A percentile compares a stretch with the other conserved stretches of the same genome.
These are phyloP conservation scores for Pseudocercospora fuligena DNA, from an alignment of 2,329 filamentous ascomycete genomes.

Conservation along the genomic window DNA sequence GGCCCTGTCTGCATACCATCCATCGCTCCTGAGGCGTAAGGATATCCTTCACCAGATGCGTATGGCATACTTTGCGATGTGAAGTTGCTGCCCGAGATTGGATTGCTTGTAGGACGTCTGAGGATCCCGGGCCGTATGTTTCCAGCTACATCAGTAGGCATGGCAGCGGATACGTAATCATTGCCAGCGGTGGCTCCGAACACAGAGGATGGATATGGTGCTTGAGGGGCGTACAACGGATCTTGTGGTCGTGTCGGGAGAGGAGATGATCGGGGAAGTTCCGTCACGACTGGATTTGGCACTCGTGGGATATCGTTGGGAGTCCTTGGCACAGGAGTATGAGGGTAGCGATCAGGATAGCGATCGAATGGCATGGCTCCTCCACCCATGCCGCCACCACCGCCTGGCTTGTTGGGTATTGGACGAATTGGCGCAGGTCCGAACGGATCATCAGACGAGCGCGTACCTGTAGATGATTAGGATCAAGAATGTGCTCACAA, in stretches of 20 bases:
- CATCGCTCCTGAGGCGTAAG: not conserved
- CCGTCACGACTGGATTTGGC: not conserved
- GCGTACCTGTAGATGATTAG: not conserved
- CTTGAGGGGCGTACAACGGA: not conserved
- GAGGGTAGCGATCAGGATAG: not conserved
- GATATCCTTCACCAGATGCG: not conserved
- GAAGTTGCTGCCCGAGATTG: not conserved
- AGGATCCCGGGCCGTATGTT: not conserved
- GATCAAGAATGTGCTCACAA: fast-evolving
- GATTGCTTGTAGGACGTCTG: not conserved
- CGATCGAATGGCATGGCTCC: not conserved
- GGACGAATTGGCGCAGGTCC: not conserved
- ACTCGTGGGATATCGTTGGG: not conserved
- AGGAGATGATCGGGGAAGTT: not conserved
- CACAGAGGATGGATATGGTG: not conserved
- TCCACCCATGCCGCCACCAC: not conserved
- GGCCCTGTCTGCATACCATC: not conserved
- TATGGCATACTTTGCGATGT: not conserved
- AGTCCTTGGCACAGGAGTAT: not conserved
- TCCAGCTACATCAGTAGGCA: not conserved
- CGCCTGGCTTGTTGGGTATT: not conserved
- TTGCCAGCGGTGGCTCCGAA: not conserved
- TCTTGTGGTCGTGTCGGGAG: not conserved
- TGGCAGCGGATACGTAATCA: not conserved
- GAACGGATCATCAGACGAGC: constrained; percentile 3